A percentile compares a stretch with the other conserved stretches of the same genome.
phyloP scores from a whole-genome alignment of 768 basidiomycete species.

The Tricholoma terreum region DNA sequence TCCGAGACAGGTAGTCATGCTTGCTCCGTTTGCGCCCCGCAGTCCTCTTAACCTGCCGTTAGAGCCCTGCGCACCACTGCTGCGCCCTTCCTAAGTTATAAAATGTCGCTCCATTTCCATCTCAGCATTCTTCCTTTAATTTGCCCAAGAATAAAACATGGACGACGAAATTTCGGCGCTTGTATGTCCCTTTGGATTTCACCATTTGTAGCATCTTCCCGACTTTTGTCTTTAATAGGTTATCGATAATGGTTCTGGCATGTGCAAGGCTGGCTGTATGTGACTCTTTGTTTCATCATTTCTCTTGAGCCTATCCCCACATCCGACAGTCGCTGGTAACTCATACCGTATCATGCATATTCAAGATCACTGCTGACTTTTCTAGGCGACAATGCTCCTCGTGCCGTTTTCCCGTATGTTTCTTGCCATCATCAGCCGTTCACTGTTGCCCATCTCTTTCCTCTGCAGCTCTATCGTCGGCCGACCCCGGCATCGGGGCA shows the following conservation, averaged over 20 bases:
- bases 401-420: conserved; percentile 95
- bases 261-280: conserved; percentile 99
- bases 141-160: conserved; percentile 35
- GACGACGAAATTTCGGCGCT: conserved; percentile 48
- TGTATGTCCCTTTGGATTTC: conserved; percentile 39
- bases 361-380: conserved; percentile 15
- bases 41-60: conserved; percentile 17
- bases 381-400: conserved; percentile 82
- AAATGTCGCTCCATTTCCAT: neutral
- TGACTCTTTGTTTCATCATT: conserved; percentile 23
- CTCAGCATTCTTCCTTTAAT: neutral
- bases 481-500: conserved; percentile 89
- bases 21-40: conserved; percentile 7
- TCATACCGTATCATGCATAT: neutral
- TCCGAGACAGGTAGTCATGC: too few species aligned
- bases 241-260: conserved; percentile 94
- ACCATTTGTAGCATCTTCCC: neutral
- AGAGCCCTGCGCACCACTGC: conserved; percentile 2
- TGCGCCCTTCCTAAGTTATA: conserved; percentile 10
- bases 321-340: conserved; percentile 58
- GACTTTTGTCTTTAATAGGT: conserved; percentile 43
- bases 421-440: neutral
- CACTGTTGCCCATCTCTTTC: neutral
- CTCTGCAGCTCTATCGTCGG: conserved; percentile 80
- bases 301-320: conserved; percentile 18